Percentiles rank a stretch among this genome's conserved stretches.
Evolutionary conservation across 371 early-diverging fungal genomes (phyloP).

Genomic region (Mucor circinelloides): DNA sequence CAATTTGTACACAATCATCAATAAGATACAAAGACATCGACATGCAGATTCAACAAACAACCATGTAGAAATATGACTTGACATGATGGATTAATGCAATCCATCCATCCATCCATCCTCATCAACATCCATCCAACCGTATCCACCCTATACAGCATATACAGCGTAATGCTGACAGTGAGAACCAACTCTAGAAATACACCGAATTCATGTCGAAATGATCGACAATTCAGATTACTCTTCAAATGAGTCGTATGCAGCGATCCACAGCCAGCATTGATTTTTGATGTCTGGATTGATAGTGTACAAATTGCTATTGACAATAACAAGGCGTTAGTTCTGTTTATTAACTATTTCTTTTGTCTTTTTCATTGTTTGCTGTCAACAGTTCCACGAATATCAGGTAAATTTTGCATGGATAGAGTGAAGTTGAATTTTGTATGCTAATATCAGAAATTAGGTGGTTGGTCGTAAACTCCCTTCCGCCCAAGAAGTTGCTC

Average conservation of each 20-base stretch:
- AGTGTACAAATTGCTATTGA: neutral
- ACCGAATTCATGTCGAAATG: neutral
- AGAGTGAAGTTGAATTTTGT: neutral
- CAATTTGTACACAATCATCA: neutral
- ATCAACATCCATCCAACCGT: neutral
- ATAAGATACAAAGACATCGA: neutral
- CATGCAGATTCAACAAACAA: neutral
- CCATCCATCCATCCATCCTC: conserved; percentile 18
- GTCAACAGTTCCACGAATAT: conserved; percentile 21
- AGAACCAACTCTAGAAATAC: neutral
- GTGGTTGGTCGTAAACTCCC: conserved; percentile 95
- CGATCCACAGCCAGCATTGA: neutral
- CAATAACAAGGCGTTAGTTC: neutral
- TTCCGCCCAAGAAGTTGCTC: conserved; percentile 89
- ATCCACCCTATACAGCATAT: neutral
- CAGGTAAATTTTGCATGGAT: conserved; percentile 6
- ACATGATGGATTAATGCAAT: neutral
- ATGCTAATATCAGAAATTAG: conserved; percentile 27
- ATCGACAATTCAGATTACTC: neutral
- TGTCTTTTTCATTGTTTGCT: neutral
- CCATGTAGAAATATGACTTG: neutral
- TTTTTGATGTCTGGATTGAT: neutral
- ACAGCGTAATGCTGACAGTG: neutral
- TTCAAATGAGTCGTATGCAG: neutral
- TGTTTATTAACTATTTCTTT: neutral